A percentile compares a stretch with the other conserved stretches of the same genome.
These are phyloP conservation scores for Fusarium abutilonis DNA, from an alignment of 2,329 filamentous ascomycete species.

Conservation along the genomic window DNA sequence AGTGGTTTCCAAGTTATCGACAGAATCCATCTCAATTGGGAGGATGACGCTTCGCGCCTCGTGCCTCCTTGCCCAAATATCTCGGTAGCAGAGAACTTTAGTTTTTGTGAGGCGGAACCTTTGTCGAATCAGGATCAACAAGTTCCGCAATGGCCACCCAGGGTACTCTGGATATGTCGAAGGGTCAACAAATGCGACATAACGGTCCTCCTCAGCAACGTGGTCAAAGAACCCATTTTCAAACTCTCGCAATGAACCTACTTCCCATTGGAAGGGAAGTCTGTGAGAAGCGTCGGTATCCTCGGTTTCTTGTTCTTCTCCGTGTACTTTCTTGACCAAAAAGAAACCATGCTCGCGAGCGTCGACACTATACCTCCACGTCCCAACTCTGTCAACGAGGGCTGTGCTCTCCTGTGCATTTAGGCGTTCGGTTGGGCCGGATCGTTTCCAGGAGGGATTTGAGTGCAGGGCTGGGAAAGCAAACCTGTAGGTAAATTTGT, in stretches of 20 bases:
- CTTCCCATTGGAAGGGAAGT: slow-evolving; percentile 77
- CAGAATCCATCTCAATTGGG: slow-evolving; percentile 66
- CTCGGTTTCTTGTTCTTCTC: slow-evolving; percentile 56
- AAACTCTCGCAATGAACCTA: slow-evolving; percentile 79
- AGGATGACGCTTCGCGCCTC: slow-evolving; percentile 85
- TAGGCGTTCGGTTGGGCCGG: slow-evolving; percentile 65
- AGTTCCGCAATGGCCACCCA: slow-evolving; percentile 91
- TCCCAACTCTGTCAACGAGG: slow-evolving; percentile 84
- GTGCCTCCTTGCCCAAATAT: slow-evolving; percentile 79
- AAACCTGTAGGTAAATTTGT: slow-evolving; percentile 98
- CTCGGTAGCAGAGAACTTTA: slow-evolving; percentile 90
- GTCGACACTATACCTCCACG: slow-evolving; percentile 86
- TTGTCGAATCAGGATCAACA: slow-evolving; percentile 84
- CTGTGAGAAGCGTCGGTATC: slow-evolving; percentile 57
- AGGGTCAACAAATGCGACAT: slow-evolving; percentile 88
- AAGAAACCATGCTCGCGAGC: slow-evolving; percentile 93
- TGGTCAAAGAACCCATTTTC: slow-evolving; percentile 88
- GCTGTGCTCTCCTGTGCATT: slow-evolving; percentile 76
- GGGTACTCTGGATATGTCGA: slow-evolving; percentile 89
- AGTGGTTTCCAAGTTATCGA: slow-evolving; percentile 55
- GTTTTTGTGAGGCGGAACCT: slow-evolving; percentile 80
- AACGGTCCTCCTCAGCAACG: slow-evolving; percentile 76
- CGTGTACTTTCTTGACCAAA: slow-evolving; percentile 79
- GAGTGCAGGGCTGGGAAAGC: slow-evolving; percentile 94
- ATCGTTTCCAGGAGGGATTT: slow-evolving; percentile 80